These are phyloP conservation scores for Rhodamnia rubescens DNA, from an alignment of 345 rosid species.

Conservation along the genomic window DNA sequence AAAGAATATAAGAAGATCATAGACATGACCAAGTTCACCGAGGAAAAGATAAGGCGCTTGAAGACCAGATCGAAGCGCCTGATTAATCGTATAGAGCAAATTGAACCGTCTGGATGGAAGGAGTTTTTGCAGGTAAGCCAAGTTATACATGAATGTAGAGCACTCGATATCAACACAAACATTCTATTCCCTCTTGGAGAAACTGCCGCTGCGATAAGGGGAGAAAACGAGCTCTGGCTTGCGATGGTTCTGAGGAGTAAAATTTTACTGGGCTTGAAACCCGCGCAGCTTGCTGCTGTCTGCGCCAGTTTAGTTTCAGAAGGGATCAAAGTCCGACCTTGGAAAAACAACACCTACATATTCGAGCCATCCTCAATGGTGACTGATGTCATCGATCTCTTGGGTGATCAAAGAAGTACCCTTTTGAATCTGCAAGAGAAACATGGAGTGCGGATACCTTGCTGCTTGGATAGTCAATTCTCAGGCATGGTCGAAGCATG, in stretches of 20 bases:
- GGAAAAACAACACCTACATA: conserved; percentile 57
- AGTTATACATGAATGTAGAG: conserved; percentile 78
- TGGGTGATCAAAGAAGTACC: conserved; percentile 61
- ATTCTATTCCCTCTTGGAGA: conserved; percentile 81
- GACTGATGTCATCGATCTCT: conserved; percentile 23
- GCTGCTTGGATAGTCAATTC: conserved; percentile 74
- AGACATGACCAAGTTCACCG: conserved; percentile 42
- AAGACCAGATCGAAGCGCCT: conserved; percentile 60
- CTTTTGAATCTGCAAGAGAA: conserved; percentile 62
- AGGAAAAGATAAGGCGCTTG: conserved; percentile 73
- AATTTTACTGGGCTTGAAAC: conserved; percentile 53
- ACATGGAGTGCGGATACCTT: conserved; percentile 64
- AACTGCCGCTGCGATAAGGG: conserved; percentile 92
- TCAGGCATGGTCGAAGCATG: conserved; percentile 99
- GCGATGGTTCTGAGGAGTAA: conserved; percentile 77
- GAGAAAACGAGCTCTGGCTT: conserved; percentile 96
- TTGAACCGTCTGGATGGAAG: conserved; percentile 98
- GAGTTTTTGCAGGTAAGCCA: conserved; percentile 79
- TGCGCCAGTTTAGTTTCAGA: conserved; percentile 75
- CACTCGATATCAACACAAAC: conserved; percentile 67
- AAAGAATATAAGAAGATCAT: conserved; percentile 75
- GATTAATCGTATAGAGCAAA: conserved; percentile 56
- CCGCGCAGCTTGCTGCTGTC: conserved; percentile 81
- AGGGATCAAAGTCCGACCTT: conserved; percentile 77
- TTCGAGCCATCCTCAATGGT: conserved; percentile 68